A percentile compares a stretch with the other conserved stretches of the same genome.
Evolutionary conservation across 176 grass and related monocot species (phyloP).

Genomic region (Paspalum vaginatum): DNA sequence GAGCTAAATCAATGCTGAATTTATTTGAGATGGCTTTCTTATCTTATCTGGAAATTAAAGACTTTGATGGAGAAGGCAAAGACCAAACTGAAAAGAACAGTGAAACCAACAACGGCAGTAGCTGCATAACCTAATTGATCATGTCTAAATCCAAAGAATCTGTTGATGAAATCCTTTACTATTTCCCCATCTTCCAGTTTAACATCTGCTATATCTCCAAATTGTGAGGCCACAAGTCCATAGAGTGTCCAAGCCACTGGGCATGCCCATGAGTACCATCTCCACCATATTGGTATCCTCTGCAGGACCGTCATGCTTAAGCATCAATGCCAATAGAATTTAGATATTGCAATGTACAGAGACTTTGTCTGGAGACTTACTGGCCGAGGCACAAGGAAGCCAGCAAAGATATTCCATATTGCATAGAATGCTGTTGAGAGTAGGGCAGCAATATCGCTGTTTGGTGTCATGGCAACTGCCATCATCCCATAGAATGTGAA

Average conservation of each 20-base stretch:
- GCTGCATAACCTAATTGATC: conserved; percentile 66
- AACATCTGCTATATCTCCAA: conserved; percentile 46
- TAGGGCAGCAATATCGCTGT: conserved; percentile 48
- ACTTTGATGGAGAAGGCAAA: conserved; percentile 65
- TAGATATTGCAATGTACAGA: conserved; percentile 3
- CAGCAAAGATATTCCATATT: conserved; percentile 60
- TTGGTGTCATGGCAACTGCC: conserved; percentile 59
- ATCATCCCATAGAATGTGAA: conserved; percentile 70
- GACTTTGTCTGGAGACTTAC: conserved; percentile 44
- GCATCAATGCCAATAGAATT: conserved; percentile 1
- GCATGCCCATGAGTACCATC: conserved; percentile 84
- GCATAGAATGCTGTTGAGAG: conserved; percentile 34
- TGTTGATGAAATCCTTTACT: conserved; percentile 55
- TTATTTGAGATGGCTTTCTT: too few relatives aligned
- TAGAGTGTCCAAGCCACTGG: conserved; percentile 89
- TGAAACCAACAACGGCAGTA: conserved; percentile 66
- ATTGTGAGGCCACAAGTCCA: conserved; percentile 77
- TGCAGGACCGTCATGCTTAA: conserved; percentile 44
- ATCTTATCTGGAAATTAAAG: conserved; percentile 64
- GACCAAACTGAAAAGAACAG: conserved; percentile 51
- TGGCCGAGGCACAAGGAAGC: conserved; percentile 60
- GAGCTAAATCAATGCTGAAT: too few relatives aligned
- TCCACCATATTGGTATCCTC: conserved; percentile 97
- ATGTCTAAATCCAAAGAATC: conserved; percentile 63
- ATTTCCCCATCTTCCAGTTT: conserved; percentile 36